Evolutionary conservation across 129 eudicot species (phyloP).

Genomic region (Pittosporum tobira): DNA sequence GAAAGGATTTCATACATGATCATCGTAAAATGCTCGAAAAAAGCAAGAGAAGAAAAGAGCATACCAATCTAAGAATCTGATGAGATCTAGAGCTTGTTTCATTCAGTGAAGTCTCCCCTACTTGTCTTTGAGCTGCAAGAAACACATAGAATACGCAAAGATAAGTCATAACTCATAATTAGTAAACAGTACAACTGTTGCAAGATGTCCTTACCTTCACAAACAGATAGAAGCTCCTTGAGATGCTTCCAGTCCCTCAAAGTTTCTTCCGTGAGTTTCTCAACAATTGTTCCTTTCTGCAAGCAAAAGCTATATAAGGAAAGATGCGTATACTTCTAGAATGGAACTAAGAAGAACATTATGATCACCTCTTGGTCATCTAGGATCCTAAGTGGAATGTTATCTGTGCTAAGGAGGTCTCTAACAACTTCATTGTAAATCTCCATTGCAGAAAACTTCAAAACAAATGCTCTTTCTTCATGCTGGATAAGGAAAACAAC

Average conservation of each 20-base stretch:
- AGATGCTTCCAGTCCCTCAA: constrained; percentile 82
- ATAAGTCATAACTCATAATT: background rate
- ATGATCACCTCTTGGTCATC: constrained; percentile 88
- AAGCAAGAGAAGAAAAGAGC: constrained; percentile 7
- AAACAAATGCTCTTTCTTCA: constrained; percentile 90
- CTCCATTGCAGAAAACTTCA: constrained; percentile 95
- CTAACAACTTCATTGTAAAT: constrained; percentile 97
- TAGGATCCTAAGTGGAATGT: constrained; percentile 72
- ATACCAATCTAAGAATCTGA: constrained; percentile 88
- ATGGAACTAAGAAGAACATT: constrained; percentile 8
- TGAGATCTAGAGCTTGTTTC: constrained; percentile 99
- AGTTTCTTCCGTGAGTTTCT: constrained; percentile 92
- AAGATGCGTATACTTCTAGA: background rate
- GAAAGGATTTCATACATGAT: background rate
- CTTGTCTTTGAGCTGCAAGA: constrained; percentile 78
- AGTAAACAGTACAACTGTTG: background rate
- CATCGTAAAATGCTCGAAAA: background rate
- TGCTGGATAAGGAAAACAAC: constrained; percentile 40
- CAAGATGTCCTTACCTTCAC: constrained; percentile 50
- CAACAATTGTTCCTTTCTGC: constrained; percentile 88
- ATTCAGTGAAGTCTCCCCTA: constrained; percentile 92
- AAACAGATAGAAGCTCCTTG: constrained; percentile 74
- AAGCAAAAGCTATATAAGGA: background rate
- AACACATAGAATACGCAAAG: background rate
- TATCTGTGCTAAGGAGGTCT: constrained; percentile 88